Evolutionary conservation across 768 basidiomycete genomes (phyloP).

Genomic region (Rhizopogon rudus): DNA sequence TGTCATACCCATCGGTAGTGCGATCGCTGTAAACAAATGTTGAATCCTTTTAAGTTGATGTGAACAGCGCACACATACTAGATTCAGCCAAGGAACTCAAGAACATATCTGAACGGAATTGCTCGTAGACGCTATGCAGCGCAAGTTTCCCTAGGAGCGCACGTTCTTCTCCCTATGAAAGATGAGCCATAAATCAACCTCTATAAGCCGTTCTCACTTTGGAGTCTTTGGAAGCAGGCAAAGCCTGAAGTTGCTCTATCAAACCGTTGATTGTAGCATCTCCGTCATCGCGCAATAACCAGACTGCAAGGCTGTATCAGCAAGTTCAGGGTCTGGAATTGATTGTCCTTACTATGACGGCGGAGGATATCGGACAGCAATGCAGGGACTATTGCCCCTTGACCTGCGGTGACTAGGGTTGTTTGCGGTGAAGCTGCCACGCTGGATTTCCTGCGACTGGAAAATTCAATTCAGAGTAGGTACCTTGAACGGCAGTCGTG

Average conservation of each 20-base stretch:
- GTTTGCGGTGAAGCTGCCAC: conserved; percentile 25
- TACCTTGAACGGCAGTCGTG: background rate
- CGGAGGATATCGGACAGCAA: conserved; percentile 58
- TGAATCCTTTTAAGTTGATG: background rate
- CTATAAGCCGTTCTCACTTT: conserved; percentile 37
- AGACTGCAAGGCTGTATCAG: conserved; percentile 39
- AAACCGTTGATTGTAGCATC: conserved; percentile 47
- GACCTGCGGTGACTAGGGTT: conserved; percentile 18
- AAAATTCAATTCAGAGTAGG: conserved; percentile 1
- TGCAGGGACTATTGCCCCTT: conserved; percentile 54
- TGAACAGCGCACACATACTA: conserved; percentile 45
- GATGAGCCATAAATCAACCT: background rate
- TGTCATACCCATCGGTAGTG: conserved; percentile 76
- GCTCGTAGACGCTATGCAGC: conserved; percentile 69
- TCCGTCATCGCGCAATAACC: conserved; percentile 56
- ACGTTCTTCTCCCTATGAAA: conserved; percentile 64
- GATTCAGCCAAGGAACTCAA: conserved; percentile 89
- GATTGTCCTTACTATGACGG: conserved; percentile 54
- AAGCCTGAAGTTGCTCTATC: conserved; percentile 50
- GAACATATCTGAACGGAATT: conserved; percentile 83
- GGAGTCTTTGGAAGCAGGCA: conserved; percentile 52
- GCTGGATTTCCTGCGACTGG: conserved; percentile 43
- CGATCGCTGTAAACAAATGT: conserved; percentile 52
- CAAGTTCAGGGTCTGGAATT: background rate
- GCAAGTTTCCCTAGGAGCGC: conserved; percentile 74